Evolutionary conservation across 2,329 filamentous ascomycete species (phyloP), one percentile per base, ranked within the genome.

Genomic region (Didymella lethalis): DNA sequence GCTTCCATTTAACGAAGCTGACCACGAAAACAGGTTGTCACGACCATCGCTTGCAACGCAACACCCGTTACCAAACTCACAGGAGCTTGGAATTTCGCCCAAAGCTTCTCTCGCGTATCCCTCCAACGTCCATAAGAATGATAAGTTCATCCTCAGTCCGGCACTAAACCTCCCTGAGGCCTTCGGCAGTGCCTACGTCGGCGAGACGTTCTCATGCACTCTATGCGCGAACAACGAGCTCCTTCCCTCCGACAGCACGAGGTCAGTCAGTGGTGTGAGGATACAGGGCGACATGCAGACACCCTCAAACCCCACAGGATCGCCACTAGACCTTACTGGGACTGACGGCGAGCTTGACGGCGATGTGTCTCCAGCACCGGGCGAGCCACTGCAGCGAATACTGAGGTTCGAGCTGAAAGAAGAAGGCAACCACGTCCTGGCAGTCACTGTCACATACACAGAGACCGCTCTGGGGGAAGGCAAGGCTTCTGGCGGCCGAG

Each of bases 281-380:
- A 92, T 98, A 69, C 86, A 91, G 55, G 95, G 93, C 0, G 93
- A 97, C 78, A 96, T 99, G 89, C 96, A 98, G 80, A 96, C 93
- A 0, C 94, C 95, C 0, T 88, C 89, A 3, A 87, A 90, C 54
- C 87, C 88, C 31, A 83, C 72, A 2, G 79, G 79, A 3, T 70
- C 93, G 2, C 79, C 85, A 2, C 82, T 97, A n/a, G 80, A 85
- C 18, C 78, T 86, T 5, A 46, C 57, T n/a, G 75, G 78, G 1
- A 76, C 78, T 4, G 86, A 89, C 68, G 69, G 53, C 12, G 67
- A 67, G 38, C 62, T 59, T 1, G 64, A 69, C 4, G 65, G 54
- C 11, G 54, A 61, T 6, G 65, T 66, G 18, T 82, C 75, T 5
- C 67, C 91, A 0, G 79, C 79, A 1, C 80, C 86, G 0, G 88